Base-by-base conservation (phyloP, 2,329 filamentous ascomycete species). In the Capronia epimyces region DNA sequence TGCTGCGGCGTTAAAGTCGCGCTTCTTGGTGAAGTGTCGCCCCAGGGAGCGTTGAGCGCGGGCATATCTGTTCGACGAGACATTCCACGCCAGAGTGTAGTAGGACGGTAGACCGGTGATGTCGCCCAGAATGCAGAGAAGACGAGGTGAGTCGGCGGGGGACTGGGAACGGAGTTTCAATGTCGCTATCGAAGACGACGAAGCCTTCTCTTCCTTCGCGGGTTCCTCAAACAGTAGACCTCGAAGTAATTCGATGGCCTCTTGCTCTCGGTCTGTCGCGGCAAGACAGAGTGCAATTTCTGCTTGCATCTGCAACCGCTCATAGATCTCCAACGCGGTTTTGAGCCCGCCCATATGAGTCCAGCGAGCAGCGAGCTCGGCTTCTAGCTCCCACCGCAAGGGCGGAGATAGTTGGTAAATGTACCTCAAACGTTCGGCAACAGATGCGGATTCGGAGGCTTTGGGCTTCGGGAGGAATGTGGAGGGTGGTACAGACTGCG, bases 291-390 rank as follows among this genome's bases (percentile, higher is more conserved):
- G 76, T 0, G 93, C 91, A 3, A 90, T 89, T 69, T 98, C 93
- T 1, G 93, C 87, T 89, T 93, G 97, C 67, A 97, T 84, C 50
- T 89, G 83, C 15, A 98, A 73, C 2, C 93, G 80, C 70, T 95
- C 90, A 70, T 97, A 98, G 54, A 98, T 97, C 54, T 96, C 93
- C 1, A 98, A 78, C 0, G 93, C 93, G 0, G 90, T 95, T 2
- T 88, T 78, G 1, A 98, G 73, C 34, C 89, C 94, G 8, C 93
- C 93, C 2, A 96, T 79, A 42, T 82, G 80, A 0, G 90, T 86
- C 93, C 93, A 98, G n/a, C 89, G 82, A 54, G 88, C 83, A 1
- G 93, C 93, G 12, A 98, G 77, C 66, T 98, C 93, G 0, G 90
- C 85, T 65, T 98, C 93, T 1, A 98, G 79, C 63, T 95, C 89